Base-by-base conservation (phyloP, 345 rosid species). In the Corchorus olitorius region DNA sequence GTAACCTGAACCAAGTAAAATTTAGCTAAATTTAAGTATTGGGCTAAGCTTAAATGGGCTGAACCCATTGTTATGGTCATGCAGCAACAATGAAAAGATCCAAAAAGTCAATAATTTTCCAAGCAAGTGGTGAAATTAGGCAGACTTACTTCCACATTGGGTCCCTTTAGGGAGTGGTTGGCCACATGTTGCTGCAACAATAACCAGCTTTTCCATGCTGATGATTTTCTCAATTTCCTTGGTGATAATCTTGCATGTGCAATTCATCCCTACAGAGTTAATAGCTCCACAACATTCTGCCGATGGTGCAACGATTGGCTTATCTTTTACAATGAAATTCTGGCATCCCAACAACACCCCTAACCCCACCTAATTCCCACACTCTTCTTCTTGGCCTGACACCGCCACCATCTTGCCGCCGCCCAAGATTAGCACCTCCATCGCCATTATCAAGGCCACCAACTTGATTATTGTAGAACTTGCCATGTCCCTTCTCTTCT, bases 131-230 rank as follows among this genome's bases (percentile, higher is more conserved):
- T 19, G 60, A 41, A 65, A 27, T 27, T 27, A 65, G 48, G 15
- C 13, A 14, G 20, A 11, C 83, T 75, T 59, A 79, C 84, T 78
- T 80, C 89, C 86, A 73, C 89, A 81, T 75, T 84, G 79, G 58
- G 37, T 52, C 17, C 87, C 85, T 5, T 35, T 79, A 16, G 15
- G 8, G 54, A 84, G 71, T 3, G 78, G 78, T 0, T 70, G 55
- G 63, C 86, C 85, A 60, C 89, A 87, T 34, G 66, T 63, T 4
- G 20, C 34, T 20, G 85, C 83, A 19, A 83, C 84, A 16, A 63
- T 70, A 16, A 70, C 77, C 39, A 77, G 85, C 76, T 87, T 87
- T 7, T 66, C 77, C 85, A 82, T 70, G 79, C 82, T 83, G n/a
- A 82, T 33, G 65, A 60, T 0, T 65, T 27, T 65, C 77, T 75